phyloP scores from a whole-genome alignment of 2,329 filamentous ascomycete genomes.

The Verticillium tricorpus region DNA sequence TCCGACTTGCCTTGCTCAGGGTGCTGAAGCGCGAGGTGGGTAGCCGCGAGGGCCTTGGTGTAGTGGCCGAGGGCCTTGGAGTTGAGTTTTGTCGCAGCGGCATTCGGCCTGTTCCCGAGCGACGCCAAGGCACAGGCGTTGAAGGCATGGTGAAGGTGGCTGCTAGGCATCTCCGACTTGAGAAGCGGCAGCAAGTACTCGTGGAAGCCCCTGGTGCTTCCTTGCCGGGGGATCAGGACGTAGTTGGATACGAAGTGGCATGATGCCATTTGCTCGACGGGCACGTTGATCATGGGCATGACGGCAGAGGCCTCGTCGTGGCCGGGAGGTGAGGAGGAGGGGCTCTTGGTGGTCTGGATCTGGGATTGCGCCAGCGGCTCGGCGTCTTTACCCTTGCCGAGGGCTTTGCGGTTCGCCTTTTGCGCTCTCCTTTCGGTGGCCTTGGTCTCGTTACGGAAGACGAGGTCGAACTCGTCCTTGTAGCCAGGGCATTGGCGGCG shows the following conservation, averaged over 20 bases:
- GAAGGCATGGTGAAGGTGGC: slow-evolving; percentile 53
- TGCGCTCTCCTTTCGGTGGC: slow-evolving; percentile 60
- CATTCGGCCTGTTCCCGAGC: slow-evolving; percentile 45
- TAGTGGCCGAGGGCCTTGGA: slow-evolving; percentile 47
- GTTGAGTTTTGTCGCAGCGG: slow-evolving; percentile 24
- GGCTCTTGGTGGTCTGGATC: slow-evolving; percentile 16
- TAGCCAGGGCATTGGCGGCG: slow-evolving; percentile 62
- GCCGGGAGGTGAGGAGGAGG: slow-evolving; percentile 11
- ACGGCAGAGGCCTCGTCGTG: slow-evolving; percentile 16
- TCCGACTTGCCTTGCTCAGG: slow-evolving; percentile 47
- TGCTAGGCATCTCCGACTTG: slow-evolving; percentile 34
- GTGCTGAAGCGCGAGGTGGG: slow-evolving; percentile 48
- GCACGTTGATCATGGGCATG: slow-evolving; percentile 34
- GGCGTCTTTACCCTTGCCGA: slow-evolving; percentile 27
- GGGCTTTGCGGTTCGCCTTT: slow-evolving; percentile 47
- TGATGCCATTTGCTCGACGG: slow-evolving; percentile 49
- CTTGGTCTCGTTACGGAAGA: slow-evolving; percentile 69
- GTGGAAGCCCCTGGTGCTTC: slow-evolving; percentile 50
- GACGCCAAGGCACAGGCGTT: slow-evolving; percentile 55
- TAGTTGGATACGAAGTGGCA: slow-evolving; percentile 60
- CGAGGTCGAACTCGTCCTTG: slow-evolving; percentile 66
- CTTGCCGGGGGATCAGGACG: slow-evolving; percentile 47
- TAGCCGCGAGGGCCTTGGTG: slow-evolving; percentile 47
- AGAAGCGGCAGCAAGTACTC: slow-evolving; percentile 56
- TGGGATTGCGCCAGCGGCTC: slow-evolving; percentile 4